Evolutionary conservation across 139 green algal genomes (phyloP).

Genomic region (Bryopsis sp.): DNA sequence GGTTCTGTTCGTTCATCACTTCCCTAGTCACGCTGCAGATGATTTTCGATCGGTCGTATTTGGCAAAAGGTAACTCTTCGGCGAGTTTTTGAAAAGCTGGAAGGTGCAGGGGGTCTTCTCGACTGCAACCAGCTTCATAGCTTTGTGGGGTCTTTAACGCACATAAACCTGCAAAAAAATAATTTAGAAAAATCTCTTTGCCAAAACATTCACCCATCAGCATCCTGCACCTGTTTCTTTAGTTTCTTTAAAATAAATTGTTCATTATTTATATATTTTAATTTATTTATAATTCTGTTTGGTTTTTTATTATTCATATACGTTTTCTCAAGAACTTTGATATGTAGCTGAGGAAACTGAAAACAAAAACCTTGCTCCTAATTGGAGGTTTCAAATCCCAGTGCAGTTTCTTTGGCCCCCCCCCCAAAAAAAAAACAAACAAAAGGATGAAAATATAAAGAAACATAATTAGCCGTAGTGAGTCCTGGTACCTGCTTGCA

Average conservation of each 20-base stretch:
- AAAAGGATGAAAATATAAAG: too few relatives aligned
- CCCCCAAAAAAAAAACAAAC: too few relatives aligned
- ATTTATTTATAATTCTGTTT: too few relatives aligned
- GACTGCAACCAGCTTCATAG: conserved; percentile 32
- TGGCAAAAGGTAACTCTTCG: conserved; percentile 64
- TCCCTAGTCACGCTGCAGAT: conserved; percentile 72
- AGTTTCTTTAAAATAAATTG: too few relatives aligned
- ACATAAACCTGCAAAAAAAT: conserved; percentile 60
- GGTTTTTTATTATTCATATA: too few relatives aligned
- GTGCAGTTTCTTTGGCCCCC: too few relatives aligned
- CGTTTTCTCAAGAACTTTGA: too few relatives aligned
- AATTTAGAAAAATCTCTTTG: conserved; percentile 21
- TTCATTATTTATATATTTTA: neutral
- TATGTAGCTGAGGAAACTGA: too few relatives aligned
- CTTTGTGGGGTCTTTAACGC: conserved; percentile 70
- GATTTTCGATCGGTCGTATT: conserved; percentile 80
- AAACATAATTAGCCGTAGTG: neutral
- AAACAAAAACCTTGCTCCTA: too few relatives aligned
- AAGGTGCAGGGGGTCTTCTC: conserved; percentile 69
- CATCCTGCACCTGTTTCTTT: too few relatives aligned
- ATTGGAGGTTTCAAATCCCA: too few relatives aligned
- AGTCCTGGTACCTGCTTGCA: conserved; percentile 38
- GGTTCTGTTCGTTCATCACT: conserved; percentile 88
- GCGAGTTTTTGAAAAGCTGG: conserved; percentile 65
- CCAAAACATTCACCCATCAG: too few relatives aligned